phyloP scores from a whole-genome alignment of 768 basidiomycete genomes.

The Strobilomyces confusus region DNA sequence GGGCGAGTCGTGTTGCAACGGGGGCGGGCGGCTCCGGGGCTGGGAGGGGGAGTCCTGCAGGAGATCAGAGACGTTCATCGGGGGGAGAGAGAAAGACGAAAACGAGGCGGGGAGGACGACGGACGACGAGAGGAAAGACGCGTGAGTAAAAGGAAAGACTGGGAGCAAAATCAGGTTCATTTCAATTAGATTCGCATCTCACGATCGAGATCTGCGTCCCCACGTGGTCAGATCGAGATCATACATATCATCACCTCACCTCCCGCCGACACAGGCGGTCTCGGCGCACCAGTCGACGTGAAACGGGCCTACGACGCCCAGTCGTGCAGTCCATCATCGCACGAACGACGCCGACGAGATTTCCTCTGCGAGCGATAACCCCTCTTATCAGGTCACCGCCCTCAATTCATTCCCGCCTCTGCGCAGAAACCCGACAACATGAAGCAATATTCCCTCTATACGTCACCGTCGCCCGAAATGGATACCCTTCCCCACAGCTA shows the following conservation, averaged over 20 bases:
- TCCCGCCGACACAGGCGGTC: not conserved
- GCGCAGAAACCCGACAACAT: not conserved
- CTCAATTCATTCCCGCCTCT: not conserved
- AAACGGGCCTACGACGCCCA: too few relatives aligned
- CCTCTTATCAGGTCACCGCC: not conserved
- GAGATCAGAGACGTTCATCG: conserved; percentile 67
- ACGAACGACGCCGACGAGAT: too few relatives aligned
- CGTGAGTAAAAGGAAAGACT: conserved; percentile 28
- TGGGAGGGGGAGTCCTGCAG: conserved; percentile 69
- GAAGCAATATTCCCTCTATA: not conserved
- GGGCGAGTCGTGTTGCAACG: conserved; percentile 21
- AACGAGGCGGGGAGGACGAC: conserved; percentile 4
- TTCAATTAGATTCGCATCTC: conserved; percentile 33
- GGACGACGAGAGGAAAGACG: conserved; percentile 24
- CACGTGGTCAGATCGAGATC: conserved; percentile 33
- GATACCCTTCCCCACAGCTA: conserved; percentile 1
- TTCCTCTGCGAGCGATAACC: too few relatives aligned
- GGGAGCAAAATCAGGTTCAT: conserved; percentile 31
- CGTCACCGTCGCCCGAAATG: conserved; percentile 6
- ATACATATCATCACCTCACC: conserved; percentile 3
- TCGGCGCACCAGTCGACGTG: too few relatives aligned
- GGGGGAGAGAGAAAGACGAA: not conserved
- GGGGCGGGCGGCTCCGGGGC: conserved; percentile 35
- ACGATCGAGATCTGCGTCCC: conserved; percentile 28
- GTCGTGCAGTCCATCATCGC: too few relatives aligned